Evolutionary conservation across 176 grass and related monocot species (phyloP).

Genomic region (Carex scoparia): DNA sequence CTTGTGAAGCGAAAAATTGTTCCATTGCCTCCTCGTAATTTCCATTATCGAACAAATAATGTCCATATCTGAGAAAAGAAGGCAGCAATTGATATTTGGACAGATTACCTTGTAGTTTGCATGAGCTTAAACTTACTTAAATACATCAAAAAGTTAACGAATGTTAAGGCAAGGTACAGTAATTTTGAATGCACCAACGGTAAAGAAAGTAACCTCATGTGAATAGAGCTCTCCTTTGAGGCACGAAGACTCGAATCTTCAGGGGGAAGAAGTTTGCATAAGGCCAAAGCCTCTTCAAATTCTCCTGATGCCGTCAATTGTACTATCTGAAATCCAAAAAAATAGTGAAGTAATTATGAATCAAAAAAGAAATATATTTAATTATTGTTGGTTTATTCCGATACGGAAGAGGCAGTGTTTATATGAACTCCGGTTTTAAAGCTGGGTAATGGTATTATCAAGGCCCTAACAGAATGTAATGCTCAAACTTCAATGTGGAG

Average conservation of each 20-base stretch:
- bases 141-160: not conserved
- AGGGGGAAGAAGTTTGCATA: slow-evolving; percentile 94
- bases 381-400: slow-evolving; percentile 1
- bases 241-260: slow-evolving; percentile 95
- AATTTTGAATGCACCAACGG: slow-evolving; percentile 24
- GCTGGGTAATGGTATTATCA: not conserved
- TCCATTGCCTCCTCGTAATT: slow-evolving; percentile 94
- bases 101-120: not conserved
- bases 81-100: not conserved
- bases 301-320: slow-evolving; percentile 96
- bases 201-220: slow-evolving; percentile 59
- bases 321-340: slow-evolving; percentile 69
- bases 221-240: slow-evolving; percentile 96
- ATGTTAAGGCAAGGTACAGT: slow-evolving; percentile 19
- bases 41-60: slow-evolving; percentile 89
- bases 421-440: not conserved
- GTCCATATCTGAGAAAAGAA: slow-evolving; percentile 68
- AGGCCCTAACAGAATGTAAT: not conserved
- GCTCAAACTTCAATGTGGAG: not conserved
- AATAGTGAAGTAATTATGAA: not conserved
- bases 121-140: not conserved
- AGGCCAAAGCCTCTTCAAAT: slow-evolving; percentile 91
- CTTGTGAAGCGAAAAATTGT: slow-evolving; percentile 88
- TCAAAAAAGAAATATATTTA: not conserved
- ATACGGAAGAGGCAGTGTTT: not conserved